Evolutionary conservation across 2,329 filamentous ascomycete genomes (phyloP), one percentile per base, ranked within the genome.

Genomic region (Pestalotiopsis sp.): DNA sequence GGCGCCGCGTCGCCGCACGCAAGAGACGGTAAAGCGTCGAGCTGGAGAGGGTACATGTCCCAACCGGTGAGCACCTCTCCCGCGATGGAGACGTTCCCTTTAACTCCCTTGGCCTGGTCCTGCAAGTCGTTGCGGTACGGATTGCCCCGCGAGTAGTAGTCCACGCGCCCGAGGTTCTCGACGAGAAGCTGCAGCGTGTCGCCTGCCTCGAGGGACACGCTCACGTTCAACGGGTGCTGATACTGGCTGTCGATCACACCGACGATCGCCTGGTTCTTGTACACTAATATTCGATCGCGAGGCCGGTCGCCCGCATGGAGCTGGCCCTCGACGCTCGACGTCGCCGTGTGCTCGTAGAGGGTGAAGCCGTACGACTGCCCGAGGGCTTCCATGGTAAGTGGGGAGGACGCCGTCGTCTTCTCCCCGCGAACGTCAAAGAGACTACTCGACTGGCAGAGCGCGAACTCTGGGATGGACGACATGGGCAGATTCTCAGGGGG

Each of bases 141-240:
- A 2, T 74, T 75, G 35, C 76, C 74, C 4, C 75, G 72, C 2
- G 80, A 78, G 61, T 78, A 78, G 68, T 82, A 84, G 68, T 85
- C 81, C 1, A 85, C 81, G 2, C 84, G 79, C 1, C 84, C 84
- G n/a, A 86, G 77, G 63, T 86, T 86, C 73, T 86, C 84, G 1
- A 85, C 80, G 3, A 86, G 72, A 0, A 85, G 77, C 67, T 80
- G 76, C 4, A 85, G 69, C 26, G 71, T 77, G 69, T 84, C 82
- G 5, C 81, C 81, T 1, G 72, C 69, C 20, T 74, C 70, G 7
- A 86, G 73, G 0, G 72, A 67, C 1, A 86, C 63, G 0, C 67
- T 77, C 13, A 86, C 78, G 3, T 74, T 77, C 1, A 73, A 73
- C 0, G 83, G 83, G 10, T 72, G 69, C 55, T 73, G 69, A 70